Evolutionary conservation across 306 rosid genomes (phyloP).

Genomic region (Medicago lupulina): DNA sequence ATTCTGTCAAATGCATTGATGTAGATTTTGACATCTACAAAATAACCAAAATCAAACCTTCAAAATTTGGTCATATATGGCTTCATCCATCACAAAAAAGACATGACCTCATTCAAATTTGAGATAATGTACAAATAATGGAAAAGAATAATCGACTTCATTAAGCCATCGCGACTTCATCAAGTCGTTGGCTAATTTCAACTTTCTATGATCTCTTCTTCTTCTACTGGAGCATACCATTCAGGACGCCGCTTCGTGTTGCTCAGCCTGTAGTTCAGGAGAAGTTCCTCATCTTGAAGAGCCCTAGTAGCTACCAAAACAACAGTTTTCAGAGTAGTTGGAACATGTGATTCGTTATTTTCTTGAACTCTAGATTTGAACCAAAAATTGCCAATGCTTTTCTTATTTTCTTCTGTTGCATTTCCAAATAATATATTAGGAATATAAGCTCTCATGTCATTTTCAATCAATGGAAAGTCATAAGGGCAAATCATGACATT

Average conservation of each 20-base stretch:
- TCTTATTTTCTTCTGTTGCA: conserved; percentile 55
- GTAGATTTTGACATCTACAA: neutral
- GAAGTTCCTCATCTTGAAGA: conserved; percentile 78
- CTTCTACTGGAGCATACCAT: conserved; percentile 86
- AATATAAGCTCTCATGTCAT: conserved; percentile 71
- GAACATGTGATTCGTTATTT: conserved; percentile 53
- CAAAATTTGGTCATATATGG: neutral
- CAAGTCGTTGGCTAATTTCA: conserved; percentile 46
- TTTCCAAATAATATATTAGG: conserved; percentile 75
- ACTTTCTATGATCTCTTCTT: conserved; percentile 71
- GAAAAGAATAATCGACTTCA: conserved; percentile 22
- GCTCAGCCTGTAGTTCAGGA: conserved; percentile 82
- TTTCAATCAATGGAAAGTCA: conserved; percentile 85
- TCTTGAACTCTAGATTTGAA: conserved; percentile 64
- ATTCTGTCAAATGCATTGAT: too few species aligned
- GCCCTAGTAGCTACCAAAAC: conserved; percentile 84
- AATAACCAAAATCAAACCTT: neutral
- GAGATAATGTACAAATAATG: conserved; percentile 8
- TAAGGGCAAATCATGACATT: conserved; percentile 91
- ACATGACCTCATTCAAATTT: conserved; percentile 9
- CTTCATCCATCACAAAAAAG: conserved; percentile 10
- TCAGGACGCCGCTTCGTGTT: conserved; percentile 72
- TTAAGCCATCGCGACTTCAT: neutral
- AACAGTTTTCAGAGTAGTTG: conserved; percentile 65
- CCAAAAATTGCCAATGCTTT: conserved; percentile 70